Percentiles rank a stretch among this genome's conserved stretches.
phyloP scores from a whole-genome alignment of 129 eudicot species.

The Helianthus tuberosus region DNA sequence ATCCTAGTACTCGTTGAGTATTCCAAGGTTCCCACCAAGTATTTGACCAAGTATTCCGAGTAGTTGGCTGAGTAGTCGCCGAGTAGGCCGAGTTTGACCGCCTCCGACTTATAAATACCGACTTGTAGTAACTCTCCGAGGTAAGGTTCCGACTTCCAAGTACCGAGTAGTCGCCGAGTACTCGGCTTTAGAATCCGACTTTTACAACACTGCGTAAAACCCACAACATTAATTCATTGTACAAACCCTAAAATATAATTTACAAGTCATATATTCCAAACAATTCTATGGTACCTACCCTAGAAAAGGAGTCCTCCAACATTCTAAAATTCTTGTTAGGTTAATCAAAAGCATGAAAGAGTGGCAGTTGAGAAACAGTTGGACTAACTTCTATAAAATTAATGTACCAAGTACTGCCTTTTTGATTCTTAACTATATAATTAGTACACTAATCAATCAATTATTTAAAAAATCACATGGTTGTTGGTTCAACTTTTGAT shows the following conservation, averaged over 20 bases:
- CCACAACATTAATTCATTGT: constrained; percentile 9
- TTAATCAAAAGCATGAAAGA: constrained; percentile 32
- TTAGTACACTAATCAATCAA: constrained; percentile 9
- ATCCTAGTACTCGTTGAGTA: too few species aligned
- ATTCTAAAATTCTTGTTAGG: constrained; percentile 27
- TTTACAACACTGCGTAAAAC: too few species aligned
- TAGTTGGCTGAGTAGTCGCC: too few species aligned
- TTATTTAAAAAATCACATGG: constrained; percentile 26
- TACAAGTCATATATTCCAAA: constrained; percentile 12
- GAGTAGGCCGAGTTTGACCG: too few species aligned
- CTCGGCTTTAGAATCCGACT: too few species aligned
- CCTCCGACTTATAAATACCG: too few species aligned
- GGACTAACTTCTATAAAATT: constrained; percentile 33
- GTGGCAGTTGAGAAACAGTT: constrained; percentile 43
- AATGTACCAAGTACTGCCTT: constrained; percentile 19
- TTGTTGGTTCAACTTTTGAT: constrained; percentile 33
- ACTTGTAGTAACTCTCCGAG: too few species aligned
- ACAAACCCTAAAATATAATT: neutral
- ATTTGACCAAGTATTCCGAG: too few species aligned
- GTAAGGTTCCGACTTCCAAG: too few species aligned
- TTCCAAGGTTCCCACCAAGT: too few species aligned
- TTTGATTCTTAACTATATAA: constrained; percentile 12
- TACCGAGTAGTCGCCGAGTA: too few species aligned
- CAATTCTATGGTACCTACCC: constrained; percentile 19
- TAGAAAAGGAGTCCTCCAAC: constrained; percentile 13